Conservation (phyloP, 805 yeast species). For the Lipomyces orientalis region DNA sequence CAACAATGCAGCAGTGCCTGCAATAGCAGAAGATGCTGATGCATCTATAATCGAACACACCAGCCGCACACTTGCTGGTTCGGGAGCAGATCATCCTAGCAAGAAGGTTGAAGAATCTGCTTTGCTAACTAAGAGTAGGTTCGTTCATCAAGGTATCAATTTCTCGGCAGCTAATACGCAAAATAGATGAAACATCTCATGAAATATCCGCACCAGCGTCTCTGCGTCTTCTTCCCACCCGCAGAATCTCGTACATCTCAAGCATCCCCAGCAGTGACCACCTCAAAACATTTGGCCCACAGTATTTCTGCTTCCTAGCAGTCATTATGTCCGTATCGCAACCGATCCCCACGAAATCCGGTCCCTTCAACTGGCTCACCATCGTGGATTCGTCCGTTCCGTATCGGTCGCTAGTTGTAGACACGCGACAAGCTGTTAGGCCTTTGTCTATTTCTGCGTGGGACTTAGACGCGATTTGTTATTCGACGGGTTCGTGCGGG, state of each 20-base stretch:
- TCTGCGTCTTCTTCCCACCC: neutral
- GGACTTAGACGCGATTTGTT: constrained; percentile 7
- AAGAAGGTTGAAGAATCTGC: neutral
- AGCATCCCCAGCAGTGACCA: constrained; percentile 15
- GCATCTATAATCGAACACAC: no score
- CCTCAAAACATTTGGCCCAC: constrained; percentile 13
- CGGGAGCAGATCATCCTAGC: neutral
- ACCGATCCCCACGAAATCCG: constrained; percentile 6
- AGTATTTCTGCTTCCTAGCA: constrained; percentile 19
- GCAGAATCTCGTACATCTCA: constrained; percentile 15
- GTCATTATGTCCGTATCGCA: constrained; percentile 16
- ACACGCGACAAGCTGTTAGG: neutral
- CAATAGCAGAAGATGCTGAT: neutral
- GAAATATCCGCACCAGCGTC: neutral
- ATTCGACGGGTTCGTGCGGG: neutral
- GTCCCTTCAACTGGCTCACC: constrained; percentile 6
- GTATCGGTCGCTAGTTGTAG: neutral
- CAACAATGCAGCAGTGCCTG: neutral
- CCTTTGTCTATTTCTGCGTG: constrained; percentile 18
- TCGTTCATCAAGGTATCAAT: neutral
- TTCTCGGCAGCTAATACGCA: neutral
- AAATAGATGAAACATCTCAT: neutral
- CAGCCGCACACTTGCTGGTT: no score
- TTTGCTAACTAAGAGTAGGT: neutral
- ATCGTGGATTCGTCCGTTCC: constrained; percentile 25